Evolutionary conservation across 768 basidiomycete genomes (phyloP), one percentile per base, ranked within the genome.

Genomic region (Serendipita sp.): DNA sequence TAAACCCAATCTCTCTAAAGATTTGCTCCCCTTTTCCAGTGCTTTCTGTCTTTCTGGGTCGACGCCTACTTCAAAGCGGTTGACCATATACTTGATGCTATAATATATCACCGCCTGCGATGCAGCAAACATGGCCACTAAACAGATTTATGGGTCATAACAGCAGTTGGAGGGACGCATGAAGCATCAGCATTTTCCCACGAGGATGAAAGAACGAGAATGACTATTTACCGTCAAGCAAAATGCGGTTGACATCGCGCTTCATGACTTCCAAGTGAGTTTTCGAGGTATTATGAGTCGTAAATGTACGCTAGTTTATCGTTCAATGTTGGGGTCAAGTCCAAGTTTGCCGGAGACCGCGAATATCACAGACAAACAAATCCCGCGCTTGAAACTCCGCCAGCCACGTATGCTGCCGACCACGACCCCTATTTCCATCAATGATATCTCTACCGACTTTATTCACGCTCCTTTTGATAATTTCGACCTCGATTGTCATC

Each of bases 91-190:
- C 87, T 69, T 80, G 77, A 88, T 75, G 31, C 87, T 84, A 71
- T 88, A 90, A 71, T 84, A 89, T 65, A 84, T 73, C 34, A 87
- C 88, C 73, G 80, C 81, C 74, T 82, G 81, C n/a, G 78, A 73
- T 3, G 77, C 77, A 16, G 79, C 71, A 38, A 81, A 74, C 16
- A 82, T 64, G 4, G 75, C 75, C 56, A 77, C 77, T 78, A 48
- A n/a, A 9, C 9, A 20, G n/a, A 48, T 48, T n/a, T n/a, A 48
- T 9, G 5, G 45, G 7, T 20, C 9, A 20, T 5, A n/a, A 9
- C 45, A n/a, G 9, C 7, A n/a, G n/a, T n/a, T 20, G 9, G 26
- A 20, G 26, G n/a, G n/a, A 28, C 45, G n/a, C 5, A 48, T n/a
- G 1, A 9, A 28, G 45, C 45, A 48, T 48, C 45, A 48, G 45